Conservation (phyloP, 192 early-diverging fungal genomes). For the Mortierella antarctica region DNA sequence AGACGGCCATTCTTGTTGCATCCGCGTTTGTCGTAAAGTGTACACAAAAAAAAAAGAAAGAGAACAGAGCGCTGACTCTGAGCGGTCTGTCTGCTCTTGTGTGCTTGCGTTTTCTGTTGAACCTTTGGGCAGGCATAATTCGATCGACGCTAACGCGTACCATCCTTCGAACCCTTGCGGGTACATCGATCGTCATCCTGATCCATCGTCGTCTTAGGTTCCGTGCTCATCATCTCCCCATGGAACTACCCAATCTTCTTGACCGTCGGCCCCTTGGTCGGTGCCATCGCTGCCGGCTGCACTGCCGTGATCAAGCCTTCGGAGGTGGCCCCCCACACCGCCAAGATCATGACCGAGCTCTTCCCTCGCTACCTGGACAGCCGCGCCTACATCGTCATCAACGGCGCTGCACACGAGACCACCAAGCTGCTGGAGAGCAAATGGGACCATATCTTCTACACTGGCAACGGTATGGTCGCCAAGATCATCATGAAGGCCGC, state of each 20-base stretch:
- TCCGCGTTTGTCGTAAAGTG: not conserved
- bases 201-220: not conserved
- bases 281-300: slow-evolving; percentile 93
- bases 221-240: slow-evolving; percentile 53
- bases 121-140: not conserved
- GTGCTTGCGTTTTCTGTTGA: not conserved
- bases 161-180: not conserved
- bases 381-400: slow-evolving; percentile 73
- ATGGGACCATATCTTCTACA: slow-evolving; percentile 96
- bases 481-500: slow-evolving; percentile 89
- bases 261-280: slow-evolving; percentile 75
- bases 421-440: slow-evolving; percentile 76
- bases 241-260: slow-evolving; percentile 77
- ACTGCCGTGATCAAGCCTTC: slow-evolving; percentile 85
- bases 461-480: slow-evolving; percentile 85
- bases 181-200: not conserved
- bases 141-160: not conserved
- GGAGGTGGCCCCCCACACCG: slow-evolving; percentile 78
- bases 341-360: slow-evolving; percentile 70
- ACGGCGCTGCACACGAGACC: slow-evolving; percentile 83
- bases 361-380: slow-evolving; percentile 83
- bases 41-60: not conserved
- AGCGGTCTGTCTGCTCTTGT: too few relatives aligned
- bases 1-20: not conserved
- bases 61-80: too few relatives aligned